These are phyloP conservation scores for Fonsecaea erecta DNA, from an alignment of 2,329 filamentous ascomycete species.

Conservation along the genomic window DNA sequence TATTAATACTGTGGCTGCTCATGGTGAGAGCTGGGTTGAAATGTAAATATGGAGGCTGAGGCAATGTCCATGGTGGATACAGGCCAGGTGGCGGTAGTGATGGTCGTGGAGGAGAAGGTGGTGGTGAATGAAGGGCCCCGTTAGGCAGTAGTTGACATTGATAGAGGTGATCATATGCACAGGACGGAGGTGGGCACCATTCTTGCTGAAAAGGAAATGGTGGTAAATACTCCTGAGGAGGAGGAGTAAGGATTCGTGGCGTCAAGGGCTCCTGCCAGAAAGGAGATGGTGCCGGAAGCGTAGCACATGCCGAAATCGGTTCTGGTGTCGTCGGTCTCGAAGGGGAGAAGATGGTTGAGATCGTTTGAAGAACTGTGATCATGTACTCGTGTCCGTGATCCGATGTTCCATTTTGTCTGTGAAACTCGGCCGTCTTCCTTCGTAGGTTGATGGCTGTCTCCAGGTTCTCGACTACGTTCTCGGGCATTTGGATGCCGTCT, in stretches of 20 bases:
- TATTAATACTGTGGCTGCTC: neutral
- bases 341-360: slow-evolving; percentile 12
- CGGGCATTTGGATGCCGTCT: slow-evolving; percentile 19
- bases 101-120: neutral
- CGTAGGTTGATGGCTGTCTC: slow-evolving; percentile 18
- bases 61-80: neutral
- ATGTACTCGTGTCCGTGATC: slow-evolving; percentile 17
- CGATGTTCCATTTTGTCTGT: neutral
- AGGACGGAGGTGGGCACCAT: neutral
- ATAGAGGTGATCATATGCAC: slow-evolving; percentile 4
- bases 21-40: neutral
- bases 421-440: slow-evolving; percentile 3
- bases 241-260: neutral
- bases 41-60: neutral
- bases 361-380: slow-evolving; percentile 15
- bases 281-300: neutral
- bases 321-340: neutral
- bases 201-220: slow-evolving; percentile 1
- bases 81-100: neutral
- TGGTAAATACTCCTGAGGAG: neutral
- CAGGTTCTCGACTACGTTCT: slow-evolving; percentile 22
- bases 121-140: neutral
- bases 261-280: neutral
- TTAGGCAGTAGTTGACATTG: neutral
- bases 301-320: neutral